A percentile compares a stretch with the other conserved stretches of the same genome.
phyloP scores from a whole-genome alignment of 768 basidiomycete species.

The Suillus alpinus region DNA sequence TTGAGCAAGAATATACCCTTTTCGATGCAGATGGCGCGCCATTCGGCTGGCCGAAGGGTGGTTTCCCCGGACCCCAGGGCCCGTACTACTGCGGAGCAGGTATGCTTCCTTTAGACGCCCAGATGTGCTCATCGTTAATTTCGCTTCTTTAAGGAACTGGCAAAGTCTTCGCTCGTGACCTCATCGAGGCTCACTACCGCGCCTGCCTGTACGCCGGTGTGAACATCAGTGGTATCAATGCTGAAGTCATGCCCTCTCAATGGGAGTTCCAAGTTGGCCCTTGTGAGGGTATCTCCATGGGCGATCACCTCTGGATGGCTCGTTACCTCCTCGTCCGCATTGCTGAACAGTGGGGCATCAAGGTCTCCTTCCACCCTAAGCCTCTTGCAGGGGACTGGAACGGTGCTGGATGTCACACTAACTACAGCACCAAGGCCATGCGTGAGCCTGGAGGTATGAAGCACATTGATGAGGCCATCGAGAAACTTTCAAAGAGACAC shows the following conservation, averaged over 20 bases:
- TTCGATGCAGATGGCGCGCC: slow-evolving; percentile 90
- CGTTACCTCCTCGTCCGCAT: slow-evolving; percentile 94
- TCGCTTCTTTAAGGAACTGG: slow-evolving; percentile 66
- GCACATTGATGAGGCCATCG: slow-evolving; percentile 87
- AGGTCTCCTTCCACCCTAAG: slow-evolving; percentile 99
- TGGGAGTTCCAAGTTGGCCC: slow-evolving; percentile 99
- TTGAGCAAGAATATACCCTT: slow-evolving; percentile 99
- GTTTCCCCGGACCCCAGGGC: slow-evolving; percentile 99
- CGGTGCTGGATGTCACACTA: slow-evolving; percentile 98
- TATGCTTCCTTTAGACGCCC: slow-evolving; percentile 34
- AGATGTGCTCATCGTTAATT: not conserved
- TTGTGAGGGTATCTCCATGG: slow-evolving; percentile 96
- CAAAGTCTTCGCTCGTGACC: slow-evolving; percentile 97
- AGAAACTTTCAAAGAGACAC: slow-evolving; percentile 89
- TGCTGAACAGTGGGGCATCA: slow-evolving; percentile 96
- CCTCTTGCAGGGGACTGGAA: slow-evolving; percentile 98
- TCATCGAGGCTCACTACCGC: slow-evolving; percentile 98
- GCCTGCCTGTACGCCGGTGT: slow-evolving; percentile 93
- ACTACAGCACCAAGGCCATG: slow-evolving; percentile 94
- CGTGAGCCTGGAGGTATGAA: slow-evolving; percentile 94
- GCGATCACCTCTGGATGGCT: slow-evolving; percentile 99
- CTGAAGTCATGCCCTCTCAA: slow-evolving; percentile 99
- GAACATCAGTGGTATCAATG: slow-evolving; percentile 99
- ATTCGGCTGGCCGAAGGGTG: slow-evolving; percentile 96
- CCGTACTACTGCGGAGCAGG: slow-evolving; percentile 99